Base-by-base conservation (phyloP, 108 stramenopile species). In the Skeletonema marinoi region DNA sequence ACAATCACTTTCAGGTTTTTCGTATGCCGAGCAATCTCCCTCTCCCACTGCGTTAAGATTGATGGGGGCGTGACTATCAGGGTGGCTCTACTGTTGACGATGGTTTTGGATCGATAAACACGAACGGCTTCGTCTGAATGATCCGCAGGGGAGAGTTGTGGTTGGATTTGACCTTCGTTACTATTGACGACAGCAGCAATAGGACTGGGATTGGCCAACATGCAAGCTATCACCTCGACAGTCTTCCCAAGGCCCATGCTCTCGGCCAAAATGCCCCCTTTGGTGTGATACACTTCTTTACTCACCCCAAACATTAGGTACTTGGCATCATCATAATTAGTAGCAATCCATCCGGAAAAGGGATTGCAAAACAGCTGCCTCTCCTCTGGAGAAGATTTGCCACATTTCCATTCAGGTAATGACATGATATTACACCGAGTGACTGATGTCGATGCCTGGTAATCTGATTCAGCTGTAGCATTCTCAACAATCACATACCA, bases 11-110 rank as follows among this genome's bases (percentile, higher is more conserved):
- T 91, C 44, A 91, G 60, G 19, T 19, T 66, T 25, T 35, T 32
- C 32, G 90, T 79, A 65, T 93, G 92, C 32, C 79, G 65, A 13
- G 66, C 48, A 44, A 93, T 87, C 71, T 93, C 92, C 39, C 71
- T 81, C 63, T 79, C 67, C 92, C 92, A 93, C 73, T 93, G 92
- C 59, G 68, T 33, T 38, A 90, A 58, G 61, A 93, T 90, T 31
- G 90, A 65, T 36, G 87, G 78, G 11, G 92, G 92, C 4, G 86
- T 87, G 10, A 93, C 86, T 46, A 93, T 90, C 25, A 93, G 58
- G 3, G 92, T 93, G 9, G 88, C 90, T 41, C 86, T 64, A 64
- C 85, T 86, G 30, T 79, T 61, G 46, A 88, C 85, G 36, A 78
- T 68, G 10, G 70, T 48, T 25, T 21, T 71, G 30, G 41, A 68